Evolutionary conservation across 2,329 filamentous ascomycete species (phyloP).

Genomic region (Beauveria sp.): DNA sequence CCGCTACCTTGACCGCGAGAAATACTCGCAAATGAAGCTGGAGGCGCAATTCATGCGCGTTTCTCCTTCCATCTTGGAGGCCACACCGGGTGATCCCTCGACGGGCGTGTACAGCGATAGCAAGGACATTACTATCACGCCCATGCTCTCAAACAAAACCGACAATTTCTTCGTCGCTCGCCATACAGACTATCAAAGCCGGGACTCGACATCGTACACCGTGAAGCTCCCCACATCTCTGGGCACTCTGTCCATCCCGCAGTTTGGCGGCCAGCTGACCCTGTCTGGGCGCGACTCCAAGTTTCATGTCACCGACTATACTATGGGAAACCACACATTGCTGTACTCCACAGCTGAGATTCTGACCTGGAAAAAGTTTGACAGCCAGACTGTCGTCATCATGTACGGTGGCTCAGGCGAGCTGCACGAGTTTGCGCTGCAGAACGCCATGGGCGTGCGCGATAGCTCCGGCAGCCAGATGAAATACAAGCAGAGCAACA

Average conservation of each 20-base stretch:
- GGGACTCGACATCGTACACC: constrained; percentile 51
- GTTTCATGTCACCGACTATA: constrained; percentile 60
- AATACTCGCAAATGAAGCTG: constrained; percentile 73
- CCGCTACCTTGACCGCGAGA: constrained; percentile 60
- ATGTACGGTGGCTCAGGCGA: constrained; percentile 58
- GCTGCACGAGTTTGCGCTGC: constrained; percentile 53
- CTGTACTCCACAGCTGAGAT: constrained; percentile 65
- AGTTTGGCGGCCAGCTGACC: constrained; percentile 47
- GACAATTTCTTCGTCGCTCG: constrained; percentile 59
- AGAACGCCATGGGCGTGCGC: constrained; percentile 15
- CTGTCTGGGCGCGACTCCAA: constrained; percentile 59
- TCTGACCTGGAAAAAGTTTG: constrained; percentile 60
- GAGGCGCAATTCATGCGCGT: constrained; percentile 67
- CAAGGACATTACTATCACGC: constrained; percentile 50
- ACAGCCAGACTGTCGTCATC: constrained; percentile 50
- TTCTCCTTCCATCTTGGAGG: constrained; percentile 60
- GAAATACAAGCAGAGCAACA: constrained; percentile 13
- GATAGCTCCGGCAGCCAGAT: constrained; percentile 23
- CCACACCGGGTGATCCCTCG: constrained; percentile 43
- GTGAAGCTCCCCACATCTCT: constrained; percentile 54
- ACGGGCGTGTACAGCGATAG: constrained; percentile 46
- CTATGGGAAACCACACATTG: constrained; percentile 49
- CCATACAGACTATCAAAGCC: constrained; percentile 57
- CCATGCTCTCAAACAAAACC: constrained; percentile 47
- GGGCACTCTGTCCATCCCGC: constrained; percentile 50